These are phyloP conservation scores for Torrubiellomyces zombiae DNA, from an alignment of 2,329 filamentous ascomycete species.

Conservation along the genomic window DNA sequence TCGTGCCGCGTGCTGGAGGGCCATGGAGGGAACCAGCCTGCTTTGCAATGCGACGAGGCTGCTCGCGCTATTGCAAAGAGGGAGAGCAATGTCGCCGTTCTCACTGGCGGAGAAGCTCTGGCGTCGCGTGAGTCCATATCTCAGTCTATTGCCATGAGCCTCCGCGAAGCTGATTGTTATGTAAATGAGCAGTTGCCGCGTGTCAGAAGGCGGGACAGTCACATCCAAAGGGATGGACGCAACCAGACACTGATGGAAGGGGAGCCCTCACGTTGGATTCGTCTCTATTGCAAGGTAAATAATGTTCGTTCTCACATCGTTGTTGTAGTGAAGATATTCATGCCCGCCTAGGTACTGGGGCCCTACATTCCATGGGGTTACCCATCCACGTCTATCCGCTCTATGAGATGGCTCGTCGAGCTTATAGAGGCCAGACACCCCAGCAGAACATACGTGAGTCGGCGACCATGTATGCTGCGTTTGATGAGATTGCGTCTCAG, in stretches of 20 bases:
- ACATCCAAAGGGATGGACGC: slow-evolving; percentile 44
- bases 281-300: no score
- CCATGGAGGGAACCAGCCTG: slow-evolving; percentile 49
- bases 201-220: slow-evolving; percentile 14
- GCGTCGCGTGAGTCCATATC: slow-evolving; percentile 32
- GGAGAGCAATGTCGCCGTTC: slow-evolving; percentile 36
- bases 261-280: no score
- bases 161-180: background rate
- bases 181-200: slow-evolving; percentile 13
- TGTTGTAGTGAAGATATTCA: no score
- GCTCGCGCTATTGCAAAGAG: slow-evolving; percentile 37
- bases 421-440: slow-evolving; percentile 34
- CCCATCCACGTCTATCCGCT: slow-evolving; percentile 53
- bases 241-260: slow-evolving; percentile 26
- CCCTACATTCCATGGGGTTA: slow-evolving; percentile 39
- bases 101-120: slow-evolving; percentile 49
- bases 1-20: slow-evolving; percentile 32
- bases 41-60: slow-evolving; percentile 44
- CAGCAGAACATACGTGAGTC: slow-evolving; percentile 41
- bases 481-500: slow-evolving; percentile 36
- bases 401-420: slow-evolving; percentile 48
- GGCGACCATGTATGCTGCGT: slow-evolving; percentile 40
- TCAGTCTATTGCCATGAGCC: no score
- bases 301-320: no score
- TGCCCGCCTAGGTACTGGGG: slow-evolving; percentile 29